These are phyloP conservation scores for Meyerozyma athensensis DNA, from an alignment of 1,139 yeast species.

Conservation along the genomic window DNA sequence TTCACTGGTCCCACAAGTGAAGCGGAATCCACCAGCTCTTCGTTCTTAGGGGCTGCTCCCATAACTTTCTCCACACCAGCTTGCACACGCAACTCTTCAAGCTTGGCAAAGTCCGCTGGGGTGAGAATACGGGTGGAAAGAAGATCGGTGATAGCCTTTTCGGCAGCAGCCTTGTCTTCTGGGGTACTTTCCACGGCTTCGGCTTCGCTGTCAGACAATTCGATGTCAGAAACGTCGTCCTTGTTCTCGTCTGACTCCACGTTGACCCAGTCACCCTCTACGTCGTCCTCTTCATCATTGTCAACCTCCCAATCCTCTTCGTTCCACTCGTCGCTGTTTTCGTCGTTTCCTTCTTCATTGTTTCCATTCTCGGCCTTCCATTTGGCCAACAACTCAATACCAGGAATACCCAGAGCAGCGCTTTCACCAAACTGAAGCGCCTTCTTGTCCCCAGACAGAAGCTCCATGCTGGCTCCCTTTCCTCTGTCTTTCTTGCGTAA, in stretches of 20 bases:
- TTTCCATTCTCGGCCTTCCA: slow-evolving; percentile 50
- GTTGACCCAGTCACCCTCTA: slow-evolving; percentile 60
- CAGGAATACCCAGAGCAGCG: slow-evolving; percentile 69
- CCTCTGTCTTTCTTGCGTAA: slow-evolving; percentile 86
- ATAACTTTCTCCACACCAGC: slow-evolving; percentile 79
- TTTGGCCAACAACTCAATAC: slow-evolving; percentile 80
- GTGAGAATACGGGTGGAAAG: slow-evolving; percentile 78
- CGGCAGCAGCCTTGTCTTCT: slow-evolving; percentile 18
- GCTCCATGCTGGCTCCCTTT: slow-evolving; percentile 77
- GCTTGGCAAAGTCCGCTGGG: slow-evolving; percentile 95
- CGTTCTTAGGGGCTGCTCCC: slow-evolving; percentile 59
- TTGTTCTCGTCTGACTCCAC: slow-evolving; percentile 48
- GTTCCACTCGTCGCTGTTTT: slow-evolving; percentile 15
- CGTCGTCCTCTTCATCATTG: slow-evolving; percentile 45
- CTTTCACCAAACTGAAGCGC: slow-evolving; percentile 71
- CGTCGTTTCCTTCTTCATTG: slow-evolving; percentile 26
- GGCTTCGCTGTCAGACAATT: slow-evolving; percentile 22
- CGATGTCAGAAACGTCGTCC: slow-evolving; percentile 39
- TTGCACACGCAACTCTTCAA: slow-evolving; percentile 77
- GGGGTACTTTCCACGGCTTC: slow-evolving; percentile 8
- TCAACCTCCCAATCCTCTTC: slow-evolving; percentile 44
- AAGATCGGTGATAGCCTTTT: slow-evolving; percentile 54
- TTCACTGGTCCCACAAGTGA: slow-evolving; percentile 78
- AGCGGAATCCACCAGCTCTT: slow-evolving; percentile 79
- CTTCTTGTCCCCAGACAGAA: slow-evolving; percentile 48